A percentile compares a stretch with the other conserved stretches of the same genome.
These are phyloP conservation scores for Pseudozyma hubeiensis DNA, from an alignment of 1,284 basidiomycete species.

Conservation along the genomic window DNA sequence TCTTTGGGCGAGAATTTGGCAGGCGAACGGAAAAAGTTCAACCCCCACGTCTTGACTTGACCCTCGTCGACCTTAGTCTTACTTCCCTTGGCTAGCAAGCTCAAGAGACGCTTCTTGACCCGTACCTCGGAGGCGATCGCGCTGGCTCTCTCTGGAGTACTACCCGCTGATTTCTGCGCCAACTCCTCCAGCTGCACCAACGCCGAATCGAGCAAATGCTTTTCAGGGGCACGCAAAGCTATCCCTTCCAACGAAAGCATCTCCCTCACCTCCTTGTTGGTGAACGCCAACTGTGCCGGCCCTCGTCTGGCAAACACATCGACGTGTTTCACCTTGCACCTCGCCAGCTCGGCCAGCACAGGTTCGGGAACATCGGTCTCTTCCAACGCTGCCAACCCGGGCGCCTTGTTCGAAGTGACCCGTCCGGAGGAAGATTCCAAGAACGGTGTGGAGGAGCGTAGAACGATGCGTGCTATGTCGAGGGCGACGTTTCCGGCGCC, in stretches of 20 bases:
- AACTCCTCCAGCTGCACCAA: slow-evolving; percentile 55
- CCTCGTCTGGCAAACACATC: slow-evolving; percentile 87
- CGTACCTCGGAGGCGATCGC: slow-evolving; percentile 61
- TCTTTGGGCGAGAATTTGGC: slow-evolving; percentile 41
- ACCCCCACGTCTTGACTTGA: slow-evolving; percentile 52
- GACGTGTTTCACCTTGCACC: slow-evolving; percentile 79
- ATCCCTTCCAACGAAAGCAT: slow-evolving; percentile 82
- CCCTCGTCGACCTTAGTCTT: slow-evolving; percentile 66
- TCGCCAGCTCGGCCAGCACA: slow-evolving; percentile 79
- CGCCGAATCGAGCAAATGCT: slow-evolving; percentile 65
- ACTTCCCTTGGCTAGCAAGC: slow-evolving; percentile 79
- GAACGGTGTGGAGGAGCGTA: slow-evolving; percentile 70
- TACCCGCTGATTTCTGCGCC: slow-evolving; percentile 21
- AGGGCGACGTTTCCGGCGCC: slow-evolving; percentile 97
- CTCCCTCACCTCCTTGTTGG: slow-evolving; percentile 93
- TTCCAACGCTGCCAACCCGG: slow-evolving; percentile 73
- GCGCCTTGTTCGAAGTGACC: slow-evolving; percentile 34
- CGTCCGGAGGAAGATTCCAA: slow-evolving; percentile 26
- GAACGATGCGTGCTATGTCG: slow-evolving; percentile 90
- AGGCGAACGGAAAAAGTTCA: slow-evolving; percentile 61
- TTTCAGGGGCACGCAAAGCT: slow-evolving; percentile 73
- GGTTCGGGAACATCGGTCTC: slow-evolving; percentile 83
- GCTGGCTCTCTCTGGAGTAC: slow-evolving; percentile 11
- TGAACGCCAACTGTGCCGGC: slow-evolving; percentile 89
- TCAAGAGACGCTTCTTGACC: slow-evolving; percentile 72